phyloP scores from a whole-genome alignment of 257 asterid species.

The Scutellaria galericulata region DNA sequence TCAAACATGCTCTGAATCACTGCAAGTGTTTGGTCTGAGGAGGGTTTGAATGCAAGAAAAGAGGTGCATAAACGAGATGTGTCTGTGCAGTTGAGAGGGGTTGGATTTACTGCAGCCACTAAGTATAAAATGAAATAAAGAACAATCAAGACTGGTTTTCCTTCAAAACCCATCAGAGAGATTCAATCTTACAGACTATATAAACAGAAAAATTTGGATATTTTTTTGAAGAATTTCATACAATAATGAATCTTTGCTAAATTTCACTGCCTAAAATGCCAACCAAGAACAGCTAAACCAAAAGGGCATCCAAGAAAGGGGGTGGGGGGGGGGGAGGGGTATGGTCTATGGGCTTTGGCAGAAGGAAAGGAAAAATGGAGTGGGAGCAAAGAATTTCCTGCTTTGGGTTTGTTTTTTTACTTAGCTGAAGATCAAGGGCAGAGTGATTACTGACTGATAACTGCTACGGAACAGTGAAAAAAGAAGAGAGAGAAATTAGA shows the following conservation, averaged over 20 bases:
- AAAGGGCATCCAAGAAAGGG: slow-evolving; percentile 32
- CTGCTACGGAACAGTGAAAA: slow-evolving; percentile 49
- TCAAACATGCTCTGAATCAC: slow-evolving; percentile 95
- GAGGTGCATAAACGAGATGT: slow-evolving; percentile 78
- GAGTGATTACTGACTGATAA: slow-evolving; percentile 55
- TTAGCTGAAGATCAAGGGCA: slow-evolving; percentile 39
- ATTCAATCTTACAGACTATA: slow-evolving; percentile 29
- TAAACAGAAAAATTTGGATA: slow-evolving; percentile 28
- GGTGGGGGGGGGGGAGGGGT: slow-evolving; percentile 32
- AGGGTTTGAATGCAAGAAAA: slow-evolving; percentile 84
- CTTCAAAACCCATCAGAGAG: slow-evolving; percentile 43
- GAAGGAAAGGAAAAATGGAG: slow-evolving; percentile 29
- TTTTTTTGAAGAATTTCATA: neutral
- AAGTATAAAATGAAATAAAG: slow-evolving; percentile 38
- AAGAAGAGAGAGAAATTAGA: slow-evolving; percentile 35
- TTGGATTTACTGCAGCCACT: slow-evolving; percentile 42
- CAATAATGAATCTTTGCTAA: slow-evolving; percentile 26
- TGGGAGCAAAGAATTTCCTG: slow-evolving; percentile 48
- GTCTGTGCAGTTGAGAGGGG: slow-evolving; percentile 85
- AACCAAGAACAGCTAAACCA: slow-evolving; percentile 24
- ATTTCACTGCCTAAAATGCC: slow-evolving; percentile 19
- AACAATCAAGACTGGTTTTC: slow-evolving; percentile 47
- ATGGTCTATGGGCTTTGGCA: neutral
- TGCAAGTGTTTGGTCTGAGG: slow-evolving; percentile 54
- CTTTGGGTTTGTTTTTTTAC: slow-evolving; percentile 33